A percentile compares a stretch with the other conserved stretches of the same genome.
phyloP scores from a whole-genome alignment of 345 rosid species.

The Salix viminalis region DNA sequence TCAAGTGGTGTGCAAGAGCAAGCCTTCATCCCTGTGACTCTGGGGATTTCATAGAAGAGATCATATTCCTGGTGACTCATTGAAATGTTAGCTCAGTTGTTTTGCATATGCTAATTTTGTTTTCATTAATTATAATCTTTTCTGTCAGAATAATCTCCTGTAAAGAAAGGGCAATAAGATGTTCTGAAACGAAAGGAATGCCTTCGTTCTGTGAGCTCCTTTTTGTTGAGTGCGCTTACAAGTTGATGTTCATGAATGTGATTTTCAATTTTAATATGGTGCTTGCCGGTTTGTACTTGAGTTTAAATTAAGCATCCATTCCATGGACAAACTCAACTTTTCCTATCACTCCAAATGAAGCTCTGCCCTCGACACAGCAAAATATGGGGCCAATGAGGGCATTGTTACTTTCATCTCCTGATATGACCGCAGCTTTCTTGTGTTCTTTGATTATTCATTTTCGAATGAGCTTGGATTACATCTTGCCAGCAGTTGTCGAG shows the following conservation, averaged over 20 bases:
- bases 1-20: conserved; percentile 13
- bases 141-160: conserved; percentile 33
- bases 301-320: not conserved
- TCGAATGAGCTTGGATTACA: not conserved
- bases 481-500: not conserved
- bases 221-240: conserved; percentile 6
- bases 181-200: conserved; percentile 22
- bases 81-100: conserved; percentile 24
- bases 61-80: conserved; percentile 20
- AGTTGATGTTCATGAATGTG: conserved; percentile 4
- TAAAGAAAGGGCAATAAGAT: conserved; percentile 23
- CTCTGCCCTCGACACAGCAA: not conserved
- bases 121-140: conserved; percentile 22
- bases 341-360: not conserved
- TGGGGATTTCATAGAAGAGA: conserved; percentile 24
- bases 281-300: not conserved
- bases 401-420: not conserved
- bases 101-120: conserved; percentile 31
- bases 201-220: conserved; percentile 18
- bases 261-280: not conserved
- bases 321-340: not conserved
- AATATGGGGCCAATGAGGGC: not conserved
- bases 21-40: conserved; percentile 19
- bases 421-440: not conserved
- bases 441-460: not conserved